These are phyloP conservation scores for Sphaerobolus stellatus DNA, from an alignment of 1,284 basidiomycete species.

Conservation along the genomic window DNA sequence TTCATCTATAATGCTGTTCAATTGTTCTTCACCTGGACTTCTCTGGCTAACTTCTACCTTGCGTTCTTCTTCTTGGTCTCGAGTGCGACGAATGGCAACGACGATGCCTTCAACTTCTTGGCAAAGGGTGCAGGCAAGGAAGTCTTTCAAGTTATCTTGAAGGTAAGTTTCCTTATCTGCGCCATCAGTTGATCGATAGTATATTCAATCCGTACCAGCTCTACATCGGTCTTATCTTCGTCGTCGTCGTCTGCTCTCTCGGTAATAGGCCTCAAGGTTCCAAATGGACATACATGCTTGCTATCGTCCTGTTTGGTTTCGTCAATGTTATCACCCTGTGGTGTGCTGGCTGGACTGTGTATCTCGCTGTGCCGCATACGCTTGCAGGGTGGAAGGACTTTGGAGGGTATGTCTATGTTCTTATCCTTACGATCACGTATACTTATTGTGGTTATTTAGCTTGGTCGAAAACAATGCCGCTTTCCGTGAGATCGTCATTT, in stretches of 20 bases:
- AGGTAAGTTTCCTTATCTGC: conserved; percentile 42
- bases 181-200: conserved; percentile 16
- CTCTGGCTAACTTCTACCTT: conserved; percentile 79
- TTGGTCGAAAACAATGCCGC: conserved; percentile 58
- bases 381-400: conserved; percentile 72
- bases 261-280: conserved; percentile 88
- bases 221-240: conserved; percentile 74
- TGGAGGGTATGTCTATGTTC: conserved; percentile 44
- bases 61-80: conserved; percentile 83
- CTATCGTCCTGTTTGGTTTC: conserved; percentile 72
- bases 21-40: conserved; percentile 82
- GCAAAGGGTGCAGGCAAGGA: conserved; percentile 67
- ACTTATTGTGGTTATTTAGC: conserved; percentile 2
- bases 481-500: conserved; percentile 79
- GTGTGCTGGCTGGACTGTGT: conserved; percentile 88
- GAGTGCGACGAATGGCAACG: conserved; percentile 61
- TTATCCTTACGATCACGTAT: background rate
- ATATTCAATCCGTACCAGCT: conserved; percentile 36
- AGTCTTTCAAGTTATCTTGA: conserved; percentile 82
- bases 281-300: conserved; percentile 78
- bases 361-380: conserved; percentile 77
- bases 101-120: conserved; percentile 79
- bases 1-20: conserved; percentile 83
- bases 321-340: conserved; percentile 80
- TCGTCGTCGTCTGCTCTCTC: conserved; percentile 77